Conservation (phyloP, 2,329 filamentous ascomycete genomes). For the Didymella keratinophila region DNA sequence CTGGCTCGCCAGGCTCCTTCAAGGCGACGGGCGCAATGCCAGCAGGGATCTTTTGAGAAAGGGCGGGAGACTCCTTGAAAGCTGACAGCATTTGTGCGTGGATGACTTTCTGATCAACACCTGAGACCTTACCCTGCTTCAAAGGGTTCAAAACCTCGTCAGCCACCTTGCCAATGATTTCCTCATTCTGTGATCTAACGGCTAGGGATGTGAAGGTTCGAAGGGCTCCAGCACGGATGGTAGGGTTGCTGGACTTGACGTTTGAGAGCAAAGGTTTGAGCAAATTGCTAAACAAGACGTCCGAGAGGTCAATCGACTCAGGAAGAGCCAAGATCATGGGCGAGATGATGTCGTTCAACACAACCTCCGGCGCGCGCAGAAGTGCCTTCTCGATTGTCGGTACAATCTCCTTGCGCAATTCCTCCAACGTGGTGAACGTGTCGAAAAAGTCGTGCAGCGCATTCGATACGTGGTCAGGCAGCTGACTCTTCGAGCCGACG, state of each 20-base stretch:
- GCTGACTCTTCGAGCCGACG: slow-evolving; percentile 74
- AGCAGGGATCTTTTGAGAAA: slow-evolving; percentile 71
- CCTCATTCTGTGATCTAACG: slow-evolving; percentile 64
- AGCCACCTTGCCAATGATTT: slow-evolving; percentile 70
- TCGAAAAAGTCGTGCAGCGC: slow-evolving; percentile 84
- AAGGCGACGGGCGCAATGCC: slow-evolving; percentile 72
- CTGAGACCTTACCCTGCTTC: slow-evolving; percentile 82
- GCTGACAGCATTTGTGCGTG: slow-evolving; percentile 81
- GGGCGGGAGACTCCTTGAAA: slow-evolving; percentile 60
- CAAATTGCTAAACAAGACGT: slow-evolving; percentile 73
- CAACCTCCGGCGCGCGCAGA: slow-evolving; percentile 86
- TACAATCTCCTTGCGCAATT: slow-evolving; percentile 77
- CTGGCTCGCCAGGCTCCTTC: slow-evolving; percentile 90
- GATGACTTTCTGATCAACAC: slow-evolving; percentile 82
- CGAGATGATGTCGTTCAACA: slow-evolving; percentile 79
- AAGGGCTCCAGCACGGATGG: slow-evolving; percentile 78
- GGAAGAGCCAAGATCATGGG: slow-evolving; percentile 77
- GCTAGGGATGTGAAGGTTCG: slow-evolving; percentile 77
- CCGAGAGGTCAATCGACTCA: slow-evolving; percentile 76
- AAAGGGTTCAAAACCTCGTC: slow-evolving; percentile 82
- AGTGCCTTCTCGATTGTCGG: slow-evolving; percentile 88
- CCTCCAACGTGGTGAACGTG: slow-evolving; percentile 74
- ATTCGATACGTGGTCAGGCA: slow-evolving; percentile 75
- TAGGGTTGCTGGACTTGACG: slow-evolving; percentile 85
- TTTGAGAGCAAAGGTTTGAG: slow-evolving; percentile 89